Conservation (phyloP, 2,329 filamentous ascomycete species). For the Polychaeton citri region DNA sequence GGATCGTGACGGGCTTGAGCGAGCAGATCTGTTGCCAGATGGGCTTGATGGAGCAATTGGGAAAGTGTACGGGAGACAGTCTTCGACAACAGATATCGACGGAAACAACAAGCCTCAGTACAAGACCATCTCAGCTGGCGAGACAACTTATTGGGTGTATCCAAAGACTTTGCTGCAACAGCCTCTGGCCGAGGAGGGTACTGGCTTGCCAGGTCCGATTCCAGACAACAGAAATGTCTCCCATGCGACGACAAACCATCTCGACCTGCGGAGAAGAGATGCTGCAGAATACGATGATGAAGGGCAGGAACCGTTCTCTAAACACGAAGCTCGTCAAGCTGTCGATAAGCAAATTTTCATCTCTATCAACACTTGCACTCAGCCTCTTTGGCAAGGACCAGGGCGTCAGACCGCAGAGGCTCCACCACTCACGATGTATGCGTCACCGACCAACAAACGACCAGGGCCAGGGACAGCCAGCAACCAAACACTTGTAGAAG, state of each 20-base stretch:
- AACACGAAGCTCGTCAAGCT: constrained; percentile 10
- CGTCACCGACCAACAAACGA: constrained; percentile 54
- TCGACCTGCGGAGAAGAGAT: constrained; percentile 13
- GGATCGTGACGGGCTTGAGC: constrained; percentile 17
- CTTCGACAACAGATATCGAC: constrained; percentile 10
- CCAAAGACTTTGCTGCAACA: constrained; percentile 41
- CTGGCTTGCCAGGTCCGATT: constrained; percentile 16
- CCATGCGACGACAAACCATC: constrained; percentile 6
- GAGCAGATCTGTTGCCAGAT: constrained; percentile 3
- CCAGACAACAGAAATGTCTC: constrained; percentile 3
- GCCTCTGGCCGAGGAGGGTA: constrained; percentile 17
- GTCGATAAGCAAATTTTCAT: constrained; percentile 50
- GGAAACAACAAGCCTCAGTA: constrained; percentile 51
- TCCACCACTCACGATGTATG: constrained; percentile 60
- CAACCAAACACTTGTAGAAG: constrained; percentile 48
- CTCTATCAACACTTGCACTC: constrained; percentile 73
- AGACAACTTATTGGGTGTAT: constrained; percentile 52
- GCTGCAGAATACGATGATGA: constrained; percentile 1
- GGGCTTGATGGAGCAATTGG: constrained; percentile 3
- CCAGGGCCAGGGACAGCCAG: constrained; percentile 46
- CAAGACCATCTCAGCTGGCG: constrained; percentile 49
- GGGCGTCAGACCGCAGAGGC: constrained; percentile 28
- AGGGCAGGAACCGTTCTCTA: constrained; percentile 2
- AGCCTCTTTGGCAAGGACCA: constrained; percentile 47
- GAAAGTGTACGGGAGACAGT: constrained; percentile 25